Evolutionary conservation across 2,329 filamentous ascomycete genomes (phyloP), one percentile per base, ranked within the genome.

Genomic region (Aspergillus clavatus): DNA sequence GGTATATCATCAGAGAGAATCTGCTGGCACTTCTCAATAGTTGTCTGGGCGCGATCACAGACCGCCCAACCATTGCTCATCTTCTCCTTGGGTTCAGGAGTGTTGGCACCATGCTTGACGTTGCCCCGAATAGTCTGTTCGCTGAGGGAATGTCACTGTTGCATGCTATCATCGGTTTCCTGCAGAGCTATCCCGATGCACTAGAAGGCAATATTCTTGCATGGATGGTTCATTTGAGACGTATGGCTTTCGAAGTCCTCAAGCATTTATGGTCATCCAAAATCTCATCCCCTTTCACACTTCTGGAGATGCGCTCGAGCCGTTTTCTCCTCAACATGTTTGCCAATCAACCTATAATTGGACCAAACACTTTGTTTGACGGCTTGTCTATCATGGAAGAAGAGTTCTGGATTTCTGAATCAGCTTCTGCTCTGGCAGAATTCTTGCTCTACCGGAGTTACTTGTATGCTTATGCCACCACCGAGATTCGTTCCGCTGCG

Each of bases 21-120:
- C 83, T 97, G 18, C 77, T 98, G 5, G 85, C 91, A 52, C 91
- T 98, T 58, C 72, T 99, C 28, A 86, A 87, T 55, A 81, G 83
- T 43, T 95, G 88, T 61, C 76, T 98, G 2, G 78, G 80, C 43
- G 82, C 85, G 26, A 85, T 84, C 21, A 83, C 86, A 1, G 80
- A 85, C 56, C 81, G 83, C 55, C 90, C 93, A 4, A 94, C 86
- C 2, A 84, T 98, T 54, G 93, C 91, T 0, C 94, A 98, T 65
- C 76, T 95, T 37, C 74, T 98, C 2, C 80, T 98, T 4, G 93
- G 93, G 0, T 96, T 98, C 65, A 79, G 79, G 45, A 94, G 89
- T 58, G 80, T 82, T 35, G 80, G 84, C 27, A 83, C 82, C 51
- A 78, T 78, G 7, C 73, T 97, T 2, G 81, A 81, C 19, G 72